These are phyloP conservation scores for Alternaria ventricosa DNA, from an alignment of 2,329 filamentous ascomycete genomes.

Conservation along the genomic window DNA sequence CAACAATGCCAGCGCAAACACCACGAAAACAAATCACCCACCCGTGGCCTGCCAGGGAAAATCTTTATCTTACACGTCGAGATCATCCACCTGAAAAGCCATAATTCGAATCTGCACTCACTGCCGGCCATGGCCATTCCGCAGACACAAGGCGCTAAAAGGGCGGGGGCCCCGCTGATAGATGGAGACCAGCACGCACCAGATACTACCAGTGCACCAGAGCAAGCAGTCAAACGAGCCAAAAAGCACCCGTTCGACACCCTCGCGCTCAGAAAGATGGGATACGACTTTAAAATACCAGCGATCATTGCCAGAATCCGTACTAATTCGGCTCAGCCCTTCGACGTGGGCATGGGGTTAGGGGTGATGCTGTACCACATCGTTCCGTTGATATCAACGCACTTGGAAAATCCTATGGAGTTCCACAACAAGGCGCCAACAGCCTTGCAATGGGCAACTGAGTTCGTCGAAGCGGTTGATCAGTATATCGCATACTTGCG, in stretches of 20 bases:
- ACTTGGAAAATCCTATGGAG: constrained; percentile 5
- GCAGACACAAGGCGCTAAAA: neutral
- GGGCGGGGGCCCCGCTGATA: neutral
- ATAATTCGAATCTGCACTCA: neutral
- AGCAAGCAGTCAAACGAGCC: neutral
- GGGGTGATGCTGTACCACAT: constrained; percentile 14
- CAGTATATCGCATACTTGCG: constrained; percentile 4
- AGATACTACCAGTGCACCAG: neutral
- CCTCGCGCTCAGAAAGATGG: neutral
- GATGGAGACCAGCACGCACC: neutral
- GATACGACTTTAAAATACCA: constrained; percentile 1
- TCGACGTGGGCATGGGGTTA: constrained; percentile 4
- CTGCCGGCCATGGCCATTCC: neutral
- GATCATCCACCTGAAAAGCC: neutral
- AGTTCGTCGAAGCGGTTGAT: constrained; percentile 13
- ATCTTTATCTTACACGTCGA: neutral
- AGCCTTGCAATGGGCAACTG: neutral
- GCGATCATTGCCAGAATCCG: neutral
- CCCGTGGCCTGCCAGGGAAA: neutral
- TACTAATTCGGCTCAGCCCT: constrained; percentile 2
- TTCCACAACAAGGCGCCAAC: constrained; percentile 4
- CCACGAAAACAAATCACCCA: neutral
- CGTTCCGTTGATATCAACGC: constrained; percentile 5
- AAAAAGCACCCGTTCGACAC: neutral
- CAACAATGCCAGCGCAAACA: neutral